These are phyloP conservation scores for Anacardium occidentale DNA, from an alignment of 345 rosid species.

Conservation along the genomic window DNA sequence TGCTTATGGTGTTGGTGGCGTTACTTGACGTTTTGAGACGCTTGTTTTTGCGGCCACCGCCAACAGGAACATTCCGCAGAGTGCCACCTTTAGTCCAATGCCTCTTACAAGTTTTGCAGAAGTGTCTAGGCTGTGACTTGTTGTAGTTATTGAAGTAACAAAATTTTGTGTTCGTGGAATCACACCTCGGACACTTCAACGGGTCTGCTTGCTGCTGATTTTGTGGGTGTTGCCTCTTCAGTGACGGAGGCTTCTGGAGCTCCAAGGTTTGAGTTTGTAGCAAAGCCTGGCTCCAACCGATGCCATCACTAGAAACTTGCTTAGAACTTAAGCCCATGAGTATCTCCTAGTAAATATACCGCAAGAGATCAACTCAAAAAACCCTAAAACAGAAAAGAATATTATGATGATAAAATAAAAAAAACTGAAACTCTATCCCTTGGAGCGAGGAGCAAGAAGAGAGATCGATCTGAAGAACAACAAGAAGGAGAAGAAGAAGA, in stretches of 20 bases:
- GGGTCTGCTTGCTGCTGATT: slow-evolving; percentile 45
- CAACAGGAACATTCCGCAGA: slow-evolving; percentile 80
- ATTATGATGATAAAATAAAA: not conserved
- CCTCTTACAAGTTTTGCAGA: slow-evolving; percentile 88
- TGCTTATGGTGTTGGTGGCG: not conserved
- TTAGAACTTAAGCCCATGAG: slow-evolving; percentile 52
- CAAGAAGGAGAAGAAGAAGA: slow-evolving; percentile 5
- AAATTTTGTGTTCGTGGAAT: slow-evolving; percentile 84
- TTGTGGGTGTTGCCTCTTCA: slow-evolving; percentile 29
- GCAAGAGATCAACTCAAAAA: not conserved
- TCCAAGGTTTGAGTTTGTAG: slow-evolving; percentile 38
- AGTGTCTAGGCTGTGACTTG: slow-evolving; percentile 85
- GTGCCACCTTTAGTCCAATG: slow-evolving; percentile 97
- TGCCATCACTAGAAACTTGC: slow-evolving; percentile 43
- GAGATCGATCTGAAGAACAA: slow-evolving; percentile 29
- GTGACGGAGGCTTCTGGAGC: slow-evolving; percentile 30
- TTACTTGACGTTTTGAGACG: slow-evolving; percentile 38
- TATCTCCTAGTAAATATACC: not conserved
- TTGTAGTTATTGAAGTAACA: slow-evolving; percentile 93
- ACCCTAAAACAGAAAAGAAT: too few relatives aligned
- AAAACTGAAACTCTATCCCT: slow-evolving; percentile 27
- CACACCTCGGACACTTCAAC: slow-evolving; percentile 88
- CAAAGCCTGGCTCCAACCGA: slow-evolving; percentile 46
- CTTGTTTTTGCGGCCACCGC: slow-evolving; percentile 86
- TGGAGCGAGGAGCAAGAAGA: slow-evolving; percentile 38